Evolutionary conservation across 352 stramenopile species (phyloP).

Genomic region (Globisporangium nagaii): DNA sequence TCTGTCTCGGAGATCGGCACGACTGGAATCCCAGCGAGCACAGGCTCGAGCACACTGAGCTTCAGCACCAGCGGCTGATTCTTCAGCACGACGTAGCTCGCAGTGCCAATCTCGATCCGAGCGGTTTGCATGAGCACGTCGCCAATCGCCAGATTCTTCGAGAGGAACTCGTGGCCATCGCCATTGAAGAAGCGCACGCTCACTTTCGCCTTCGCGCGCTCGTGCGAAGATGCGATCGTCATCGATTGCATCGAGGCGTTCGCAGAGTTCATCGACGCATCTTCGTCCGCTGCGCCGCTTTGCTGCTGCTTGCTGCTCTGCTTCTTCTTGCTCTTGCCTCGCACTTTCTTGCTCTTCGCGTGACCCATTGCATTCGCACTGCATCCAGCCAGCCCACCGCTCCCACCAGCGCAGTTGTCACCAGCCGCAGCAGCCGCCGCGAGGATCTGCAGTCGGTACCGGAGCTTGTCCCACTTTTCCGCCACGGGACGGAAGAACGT

Average conservation of each 20-base stretch:
- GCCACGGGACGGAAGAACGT: slow-evolving; percentile 33
- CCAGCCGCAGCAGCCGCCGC: slow-evolving; percentile 14
- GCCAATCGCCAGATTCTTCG: slow-evolving; percentile 25
- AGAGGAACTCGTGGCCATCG: slow-evolving; percentile 24
- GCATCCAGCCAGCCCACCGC: background rate
- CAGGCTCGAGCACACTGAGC: slow-evolving; percentile 37
- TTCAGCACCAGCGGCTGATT: slow-evolving; percentile 59
- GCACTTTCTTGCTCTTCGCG: slow-evolving; percentile 1
- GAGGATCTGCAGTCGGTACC: slow-evolving; percentile 53
- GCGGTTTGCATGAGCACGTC: slow-evolving; percentile 40
- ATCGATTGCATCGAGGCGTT: background rate
- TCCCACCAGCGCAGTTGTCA: background rate
- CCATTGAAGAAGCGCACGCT: slow-evolving; percentile 39
- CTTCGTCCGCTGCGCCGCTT: no score
- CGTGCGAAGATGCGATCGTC: background rate
- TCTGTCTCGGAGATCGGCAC: slow-evolving; percentile 44
- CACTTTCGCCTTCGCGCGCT: slow-evolving; percentile 13
- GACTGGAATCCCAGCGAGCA: slow-evolving; percentile 42
- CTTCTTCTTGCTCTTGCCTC: slow-evolving; percentile 5
- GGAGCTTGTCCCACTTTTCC: slow-evolving; percentile 53
- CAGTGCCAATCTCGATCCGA: slow-evolving; percentile 33
- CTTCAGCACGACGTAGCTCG: slow-evolving; percentile 39
- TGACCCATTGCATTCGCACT: background rate
- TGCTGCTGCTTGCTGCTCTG: slow-evolving; percentile 19
- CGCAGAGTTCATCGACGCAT: background rate